These are phyloP conservation scores for Bisporella sp. DNA, from an alignment of 2,329 filamentous ascomycete genomes.

Conservation along the genomic window DNA sequence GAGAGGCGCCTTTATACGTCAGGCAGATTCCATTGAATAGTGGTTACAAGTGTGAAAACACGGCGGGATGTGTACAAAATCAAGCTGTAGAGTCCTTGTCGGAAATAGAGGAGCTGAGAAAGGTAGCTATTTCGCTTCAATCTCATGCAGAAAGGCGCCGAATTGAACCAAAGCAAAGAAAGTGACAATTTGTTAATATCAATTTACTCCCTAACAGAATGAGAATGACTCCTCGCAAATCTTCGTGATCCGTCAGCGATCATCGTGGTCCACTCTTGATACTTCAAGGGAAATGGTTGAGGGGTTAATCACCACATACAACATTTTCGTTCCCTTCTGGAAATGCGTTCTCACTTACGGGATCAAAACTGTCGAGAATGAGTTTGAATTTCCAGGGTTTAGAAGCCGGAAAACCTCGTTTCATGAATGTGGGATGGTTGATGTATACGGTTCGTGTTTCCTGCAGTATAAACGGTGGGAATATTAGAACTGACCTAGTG, in stretches of 20 bases:
- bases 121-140: too few relatives aligned
- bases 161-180: too few relatives aligned
- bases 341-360: constrained; percentile 17
- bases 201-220: constrained; percentile 1
- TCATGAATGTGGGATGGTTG: too few relatives aligned
- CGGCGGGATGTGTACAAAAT: too few relatives aligned
- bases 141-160: too few relatives aligned
- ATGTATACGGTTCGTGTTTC: too few relatives aligned
- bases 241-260: constrained; percentile 10
- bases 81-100: too few relatives aligned
- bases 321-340: constrained; percentile 13
- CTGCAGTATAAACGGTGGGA: not conserved
- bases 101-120: too few relatives aligned
- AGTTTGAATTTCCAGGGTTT: constrained; percentile 16
- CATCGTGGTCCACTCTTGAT: constrained; percentile 13
- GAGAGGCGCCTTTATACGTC: constrained; percentile 6
- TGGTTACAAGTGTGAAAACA: too few relatives aligned
- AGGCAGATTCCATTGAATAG: not conserved
- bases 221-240: constrained; percentile 8
- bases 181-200: too few relatives aligned
- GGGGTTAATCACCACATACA: constrained; percentile 7
- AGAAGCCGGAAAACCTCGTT: not conserved
- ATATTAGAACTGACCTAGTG: not conserved
- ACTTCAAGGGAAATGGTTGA: constrained; percentile 9
- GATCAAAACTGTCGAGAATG: constrained; percentile 13